phyloP scores from a whole-genome alignment of 2,329 filamentous ascomycete genomes.

The Penicillium sclerotigenum region DNA sequence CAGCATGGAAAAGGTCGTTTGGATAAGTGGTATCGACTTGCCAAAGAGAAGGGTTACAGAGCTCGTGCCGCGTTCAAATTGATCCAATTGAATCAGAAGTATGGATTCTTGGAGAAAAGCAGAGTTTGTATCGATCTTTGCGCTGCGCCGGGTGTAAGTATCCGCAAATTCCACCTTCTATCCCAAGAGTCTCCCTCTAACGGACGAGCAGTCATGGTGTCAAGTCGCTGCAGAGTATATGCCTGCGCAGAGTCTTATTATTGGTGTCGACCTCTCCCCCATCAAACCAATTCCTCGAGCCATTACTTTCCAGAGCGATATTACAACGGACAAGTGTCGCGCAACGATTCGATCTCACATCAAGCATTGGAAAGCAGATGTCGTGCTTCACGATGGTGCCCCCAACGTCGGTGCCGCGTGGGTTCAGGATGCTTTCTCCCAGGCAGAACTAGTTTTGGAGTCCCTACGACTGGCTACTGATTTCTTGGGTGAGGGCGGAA shows the following conservation, averaged over 20 bases:
- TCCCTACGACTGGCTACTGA: conserved; percentile 92
- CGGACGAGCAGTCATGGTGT: conserved; percentile 70
- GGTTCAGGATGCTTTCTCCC: conserved; percentile 97
- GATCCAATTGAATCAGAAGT: conserved; percentile 98
- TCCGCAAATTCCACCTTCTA: background rate
- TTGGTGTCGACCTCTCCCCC: conserved; percentile 89
- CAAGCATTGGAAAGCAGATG: conserved; percentile 95
- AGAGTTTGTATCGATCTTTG: conserved; percentile 96
- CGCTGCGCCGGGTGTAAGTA: conserved; percentile 81
- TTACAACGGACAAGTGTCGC: conserved; percentile 94
- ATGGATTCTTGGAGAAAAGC: conserved; percentile 95
- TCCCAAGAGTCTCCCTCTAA: conserved; percentile 18
- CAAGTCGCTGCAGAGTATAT: conserved; percentile 95
- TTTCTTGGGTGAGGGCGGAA: conserved; percentile 83
- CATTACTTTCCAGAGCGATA: conserved; percentile 96
- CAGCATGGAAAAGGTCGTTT: conserved; percentile 93
- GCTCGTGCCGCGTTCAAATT: conserved; percentile 96
- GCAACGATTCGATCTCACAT: conserved; percentile 84
- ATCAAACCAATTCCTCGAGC: conserved; percentile 94
- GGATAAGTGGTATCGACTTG: conserved; percentile 98
- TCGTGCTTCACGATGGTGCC: conserved; percentile 92
- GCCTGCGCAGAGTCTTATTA: conserved; percentile 83
- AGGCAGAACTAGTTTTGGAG: conserved; percentile 87
- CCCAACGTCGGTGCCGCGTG: conserved; percentile 97
- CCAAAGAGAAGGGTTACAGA: conserved; percentile 96